Conservation (phyloP, 495 filamentous ascomycete species). For the Astrothelium macrocarpum region DNA sequence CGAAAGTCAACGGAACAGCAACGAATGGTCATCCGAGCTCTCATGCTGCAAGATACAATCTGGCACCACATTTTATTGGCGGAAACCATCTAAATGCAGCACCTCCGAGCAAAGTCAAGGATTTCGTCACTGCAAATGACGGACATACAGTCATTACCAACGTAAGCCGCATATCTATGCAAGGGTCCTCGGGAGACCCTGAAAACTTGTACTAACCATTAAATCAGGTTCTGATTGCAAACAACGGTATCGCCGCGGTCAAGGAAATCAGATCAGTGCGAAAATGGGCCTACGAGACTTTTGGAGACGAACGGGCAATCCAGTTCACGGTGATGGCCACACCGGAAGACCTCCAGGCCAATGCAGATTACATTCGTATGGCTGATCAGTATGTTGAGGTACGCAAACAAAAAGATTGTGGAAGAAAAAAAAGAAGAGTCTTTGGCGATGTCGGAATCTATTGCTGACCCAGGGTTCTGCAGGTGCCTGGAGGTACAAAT, state of each 20-base stretch:
- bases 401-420: slow-evolving; percentile 12
- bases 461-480: slow-evolving; percentile 8
- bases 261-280: slow-evolving; percentile 97
- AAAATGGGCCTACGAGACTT: slow-evolving; percentile 99
- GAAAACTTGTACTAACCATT: background rate
- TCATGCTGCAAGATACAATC: slow-evolving; percentile 64
- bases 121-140: slow-evolving; percentile 81
- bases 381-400: slow-evolving; percentile 98
- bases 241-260: slow-evolving; percentile 98
- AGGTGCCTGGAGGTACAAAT: slow-evolving; percentile 94
- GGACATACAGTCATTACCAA: slow-evolving; percentile 97
- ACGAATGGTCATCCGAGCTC: slow-evolving; percentile 48
- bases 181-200: background rate
- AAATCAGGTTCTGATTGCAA: slow-evolving; percentile 87
- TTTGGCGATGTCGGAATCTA: background rate
- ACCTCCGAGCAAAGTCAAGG: slow-evolving; percentile 71
- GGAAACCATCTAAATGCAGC: slow-evolving; percentile 79
- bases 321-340: slow-evolving; percentile 99
- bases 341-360: slow-evolving; percentile 94
- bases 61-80: slow-evolving; percentile 90
- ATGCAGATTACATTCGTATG: slow-evolving; percentile 99
- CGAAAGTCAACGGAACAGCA: slow-evolving; percentile 23
- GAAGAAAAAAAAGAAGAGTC: background rate
- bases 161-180: slow-evolving; percentile 44
- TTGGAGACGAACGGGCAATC: slow-evolving; percentile 95